Base-by-base conservation (phyloP, 2,329 filamentous ascomycete genomes). In the Xylaria sp. region DNA sequence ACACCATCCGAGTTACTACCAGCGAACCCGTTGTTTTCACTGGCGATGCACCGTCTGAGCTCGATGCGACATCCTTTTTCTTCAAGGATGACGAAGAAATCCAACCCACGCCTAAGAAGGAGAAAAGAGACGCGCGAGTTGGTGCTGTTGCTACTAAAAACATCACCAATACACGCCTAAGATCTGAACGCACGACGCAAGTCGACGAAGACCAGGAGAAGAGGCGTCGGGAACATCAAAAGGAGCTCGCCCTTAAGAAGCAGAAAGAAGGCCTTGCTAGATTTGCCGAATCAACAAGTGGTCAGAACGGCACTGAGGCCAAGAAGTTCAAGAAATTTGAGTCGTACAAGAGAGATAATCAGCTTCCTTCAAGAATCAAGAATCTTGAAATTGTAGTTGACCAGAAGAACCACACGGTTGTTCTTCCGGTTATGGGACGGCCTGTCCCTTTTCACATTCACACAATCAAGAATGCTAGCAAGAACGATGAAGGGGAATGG, bases 281-380 rank as follows among this genome's bases (percentile, higher is more conserved):
- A 66, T 99, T 96, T 75, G 88, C 92, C 43, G 92, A 96, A 73
- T 91, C 92, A 0, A 94, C 91, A 0, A 90, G 89, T 61, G 92
- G 90, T 61, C 84, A 94, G 67, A 95, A 97, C 72, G 95, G 94
- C 35, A 89, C 89, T n/a, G 90, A 95, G 69, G 90, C 96, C 76
- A 98, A 98, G 84, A 96, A 94, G 79, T 98, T 99, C 83, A 98
- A 98, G 82, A 92, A 93, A 59, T 99, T 98, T 74, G 95, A 99
- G 78, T 99, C 95, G 0, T 99, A 99, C 82, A 99, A 98, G 83
- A 88, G 94, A 64, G 95, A 98, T 76, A 97, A 96, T 71, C 94
- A 98, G 77, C 88, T 99, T 57, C 95, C 95, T 1, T 75, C 85
- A 14, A 89, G 88, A 73, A 88, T 96, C 68, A 90, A 91, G 75